Evolutionary conservation across 1,139 yeast species (phyloP).

Genomic region (Candida tetrigidarum): DNA sequence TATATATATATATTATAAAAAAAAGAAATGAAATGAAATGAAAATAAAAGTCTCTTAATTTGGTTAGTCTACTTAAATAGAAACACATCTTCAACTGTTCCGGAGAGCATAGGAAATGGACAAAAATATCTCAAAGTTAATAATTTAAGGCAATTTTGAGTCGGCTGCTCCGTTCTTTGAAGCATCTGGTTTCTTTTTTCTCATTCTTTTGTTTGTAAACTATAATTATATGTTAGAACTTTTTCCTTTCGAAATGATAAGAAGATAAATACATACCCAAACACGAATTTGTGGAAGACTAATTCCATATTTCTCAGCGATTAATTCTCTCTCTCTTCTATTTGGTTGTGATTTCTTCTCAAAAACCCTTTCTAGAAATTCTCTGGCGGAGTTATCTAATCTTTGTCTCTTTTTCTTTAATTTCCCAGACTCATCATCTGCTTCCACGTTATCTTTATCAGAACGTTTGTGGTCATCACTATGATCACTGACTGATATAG

Average conservation of each 20-base stretch:
- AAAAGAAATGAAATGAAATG: no score
- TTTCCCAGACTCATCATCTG: background rate
- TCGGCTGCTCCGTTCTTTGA: background rate
- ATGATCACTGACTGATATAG: slow-evolving; percentile 11
- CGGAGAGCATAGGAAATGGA: slow-evolving; percentile 8
- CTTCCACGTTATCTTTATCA: background rate
- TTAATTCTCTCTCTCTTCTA: slow-evolving; percentile 28
- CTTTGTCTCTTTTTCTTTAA: slow-evolving; percentile 11
- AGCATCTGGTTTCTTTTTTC: slow-evolving; percentile 19
- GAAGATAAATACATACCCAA: slow-evolving; percentile 28
- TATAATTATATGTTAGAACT: slow-evolving; percentile 13
- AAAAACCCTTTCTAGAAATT: slow-evolving; percentile 20
- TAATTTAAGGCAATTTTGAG: background rate
- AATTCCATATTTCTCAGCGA: slow-evolving; percentile 31
- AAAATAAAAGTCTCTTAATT: no score
- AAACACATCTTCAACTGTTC: slow-evolving; percentile 16
- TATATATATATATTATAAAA: no score
- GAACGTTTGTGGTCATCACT: background rate
- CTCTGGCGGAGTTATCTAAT: slow-evolving; percentile 8
- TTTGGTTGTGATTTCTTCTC: slow-evolving; percentile 24
- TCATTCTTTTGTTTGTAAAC: slow-evolving; percentile 36
- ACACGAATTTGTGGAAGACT: slow-evolving; percentile 33
- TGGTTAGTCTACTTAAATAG: slow-evolving; percentile 6
- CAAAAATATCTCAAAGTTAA: no score
- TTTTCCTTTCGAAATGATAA: background rate